Percentiles rank a stretch among this genome's conserved stretches.
phyloP scores from a whole-genome alignment of 352 stramenopile genomes.

The Phytophthora podocarpi region DNA sequence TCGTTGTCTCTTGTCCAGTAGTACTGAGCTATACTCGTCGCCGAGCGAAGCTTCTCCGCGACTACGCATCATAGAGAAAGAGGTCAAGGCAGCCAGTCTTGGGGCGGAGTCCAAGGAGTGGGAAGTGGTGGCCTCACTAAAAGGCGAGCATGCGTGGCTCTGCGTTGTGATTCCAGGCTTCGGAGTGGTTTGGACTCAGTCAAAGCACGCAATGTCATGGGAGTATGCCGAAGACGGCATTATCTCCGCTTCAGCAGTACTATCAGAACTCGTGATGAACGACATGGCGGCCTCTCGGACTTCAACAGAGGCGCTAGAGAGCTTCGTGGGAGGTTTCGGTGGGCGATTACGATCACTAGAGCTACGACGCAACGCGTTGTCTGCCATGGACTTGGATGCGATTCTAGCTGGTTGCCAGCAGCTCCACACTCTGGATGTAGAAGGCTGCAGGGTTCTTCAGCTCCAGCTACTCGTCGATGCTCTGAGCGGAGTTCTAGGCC shows the following conservation, averaged over 20 bases:
- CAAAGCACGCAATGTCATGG: constrained; percentile 28
- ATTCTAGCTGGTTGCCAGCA: constrained; percentile 28
- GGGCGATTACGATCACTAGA: constrained; percentile 33
- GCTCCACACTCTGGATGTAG: constrained; percentile 31
- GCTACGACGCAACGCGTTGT: constrained; percentile 32
- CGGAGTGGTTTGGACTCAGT: constrained; percentile 29
- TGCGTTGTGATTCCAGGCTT: constrained; percentile 37
- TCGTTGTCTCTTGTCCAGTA: constrained; percentile 27
- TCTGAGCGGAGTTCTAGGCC: constrained; percentile 22
- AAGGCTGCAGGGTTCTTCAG: constrained; percentile 39
- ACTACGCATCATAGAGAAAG: constrained; percentile 28
- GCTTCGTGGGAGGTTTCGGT: constrained; percentile 29
- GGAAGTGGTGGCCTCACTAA: constrained; percentile 27
- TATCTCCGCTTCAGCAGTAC: constrained; percentile 5
- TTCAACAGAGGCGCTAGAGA: constrained; percentile 25
- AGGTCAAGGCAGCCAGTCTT: constrained; percentile 19
- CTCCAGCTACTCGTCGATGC: constrained; percentile 41
- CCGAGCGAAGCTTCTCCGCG: constrained; percentile 24
- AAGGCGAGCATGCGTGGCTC: constrained; percentile 21
- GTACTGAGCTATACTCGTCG: constrained; percentile 25
- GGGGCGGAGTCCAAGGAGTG: constrained; percentile 16
- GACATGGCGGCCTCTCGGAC: constrained; percentile 29
- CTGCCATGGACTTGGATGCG: constrained; percentile 35
- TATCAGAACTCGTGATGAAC: constrained; percentile 39
- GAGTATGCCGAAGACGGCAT: constrained; percentile 12